phyloP scores from a whole-genome alignment of 2,329 filamentous ascomycete genomes.

The Tolypocladium sp. region DNA sequence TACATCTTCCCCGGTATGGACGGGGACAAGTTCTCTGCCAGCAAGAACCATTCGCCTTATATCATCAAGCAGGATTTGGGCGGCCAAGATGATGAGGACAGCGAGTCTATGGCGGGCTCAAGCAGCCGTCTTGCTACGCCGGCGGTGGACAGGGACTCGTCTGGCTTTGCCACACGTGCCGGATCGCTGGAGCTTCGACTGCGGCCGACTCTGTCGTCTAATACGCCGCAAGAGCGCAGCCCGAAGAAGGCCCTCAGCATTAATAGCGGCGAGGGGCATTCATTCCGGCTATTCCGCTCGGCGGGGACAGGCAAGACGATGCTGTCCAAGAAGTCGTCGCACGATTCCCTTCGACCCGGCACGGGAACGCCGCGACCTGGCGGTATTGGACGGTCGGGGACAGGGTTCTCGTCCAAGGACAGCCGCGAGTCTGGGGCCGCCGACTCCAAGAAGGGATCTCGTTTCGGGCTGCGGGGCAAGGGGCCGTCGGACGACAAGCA shows the following conservation, averaged over 20 bases:
- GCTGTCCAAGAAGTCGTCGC: constrained; percentile 42
- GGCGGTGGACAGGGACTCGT: constrained; percentile 34
- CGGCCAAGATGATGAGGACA: constrained; percentile 38
- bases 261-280: constrained; percentile 37
- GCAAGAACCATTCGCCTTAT: constrained; percentile 54
- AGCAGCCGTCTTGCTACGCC: constrained; percentile 26
- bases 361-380: constrained; percentile 29
- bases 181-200: constrained; percentile 75
- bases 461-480: constrained; percentile 48
- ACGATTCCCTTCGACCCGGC: constrained; percentile 42
- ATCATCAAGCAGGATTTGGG: constrained; percentile 29
- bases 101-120: constrained; percentile 30
- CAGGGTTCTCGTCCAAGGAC: constrained; percentile 32
- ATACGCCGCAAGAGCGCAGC: constrained; percentile 25
- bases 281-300: constrained; percentile 43
- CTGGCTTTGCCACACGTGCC: constrained; percentile 50
- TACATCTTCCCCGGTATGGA: constrained; percentile 91
- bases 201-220: constrained; percentile 67
- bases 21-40: constrained; percentile 33
- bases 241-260: constrained; percentile 40
- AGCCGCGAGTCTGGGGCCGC: constrained; percentile 23
- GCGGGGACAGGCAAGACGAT: constrained; percentile 30
- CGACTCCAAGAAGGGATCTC: constrained; percentile 38
- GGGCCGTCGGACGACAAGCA: constrained; percentile 55
- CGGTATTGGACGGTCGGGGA: constrained; percentile 33